phyloP scores from a whole-genome alignment of 441 rosid species.

The Aleurites moluccanus region DNA sequence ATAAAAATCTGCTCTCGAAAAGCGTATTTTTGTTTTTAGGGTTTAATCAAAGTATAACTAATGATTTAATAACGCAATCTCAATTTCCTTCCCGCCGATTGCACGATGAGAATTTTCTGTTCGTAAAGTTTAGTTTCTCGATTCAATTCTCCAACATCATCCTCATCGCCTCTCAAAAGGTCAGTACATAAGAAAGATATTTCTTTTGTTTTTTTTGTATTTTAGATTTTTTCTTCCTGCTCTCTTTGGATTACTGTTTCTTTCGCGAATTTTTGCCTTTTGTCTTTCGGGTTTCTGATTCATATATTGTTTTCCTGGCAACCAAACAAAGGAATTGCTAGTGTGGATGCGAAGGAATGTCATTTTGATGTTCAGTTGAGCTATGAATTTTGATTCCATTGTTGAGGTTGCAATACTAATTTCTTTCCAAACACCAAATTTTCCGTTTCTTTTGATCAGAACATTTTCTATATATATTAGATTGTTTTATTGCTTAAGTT shows the following conservation, averaged over 20 bases:
- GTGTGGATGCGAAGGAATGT: not conserved
- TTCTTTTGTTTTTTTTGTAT: not conserved
- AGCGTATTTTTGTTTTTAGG: not conserved
- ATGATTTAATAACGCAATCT: not conserved
- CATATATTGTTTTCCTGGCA: too few species aligned
- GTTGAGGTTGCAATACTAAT: not conserved
- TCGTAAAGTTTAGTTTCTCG: not conserved
- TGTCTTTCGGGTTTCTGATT: not conserved
- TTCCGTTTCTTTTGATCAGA: not conserved
- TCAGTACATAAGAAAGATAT: too few species aligned
- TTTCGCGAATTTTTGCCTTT: not conserved
- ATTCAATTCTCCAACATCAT: not conserved
- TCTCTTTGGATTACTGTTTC: not conserved
- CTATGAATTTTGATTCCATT: not conserved
- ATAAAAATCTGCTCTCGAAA: too few species aligned
- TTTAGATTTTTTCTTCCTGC: too few species aligned
- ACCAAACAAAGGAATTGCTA: not conserved
- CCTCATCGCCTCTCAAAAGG: not conserved
- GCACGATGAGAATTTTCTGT: not conserved
- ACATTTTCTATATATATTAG: not conserved
- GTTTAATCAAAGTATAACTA: not conserved
- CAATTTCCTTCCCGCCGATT: not conserved
- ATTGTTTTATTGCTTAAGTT: not conserved
- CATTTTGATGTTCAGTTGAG: not conserved
- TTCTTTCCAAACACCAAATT: not conserved